A percentile compares a stretch with the other conserved stretches of the same genome.
These are phyloP conservation scores for Cladosporium sp. DNA, from an alignment of 2,329 filamentous ascomycete genomes.

Conservation along the genomic window DNA sequence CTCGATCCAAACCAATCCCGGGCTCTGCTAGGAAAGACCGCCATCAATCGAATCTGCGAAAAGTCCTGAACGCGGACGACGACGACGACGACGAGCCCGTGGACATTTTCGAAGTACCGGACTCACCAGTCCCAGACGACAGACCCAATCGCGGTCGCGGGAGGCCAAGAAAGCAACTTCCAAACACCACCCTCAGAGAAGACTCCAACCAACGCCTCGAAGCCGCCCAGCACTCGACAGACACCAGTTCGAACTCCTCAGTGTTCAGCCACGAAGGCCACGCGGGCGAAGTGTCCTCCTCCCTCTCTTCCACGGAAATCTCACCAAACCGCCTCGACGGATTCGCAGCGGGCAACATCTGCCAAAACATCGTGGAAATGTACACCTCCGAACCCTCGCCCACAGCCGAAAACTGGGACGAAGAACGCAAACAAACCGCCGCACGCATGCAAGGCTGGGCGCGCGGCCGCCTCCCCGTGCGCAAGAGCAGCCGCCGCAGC, in stretches of 20 bases:
- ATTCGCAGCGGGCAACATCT: conserved; percentile 26
- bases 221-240: conserved; percentile 1
- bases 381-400: conserved; percentile 22
- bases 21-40: conserved; percentile 24
- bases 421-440: conserved; percentile 1
- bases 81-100: background rate
- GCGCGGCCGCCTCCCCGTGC: conserved; percentile 8
- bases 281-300: conserved; percentile 4
- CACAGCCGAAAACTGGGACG: conserved; percentile 3
- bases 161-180: conserved; percentile 20
- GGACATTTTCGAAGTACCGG: conserved; percentile 22
- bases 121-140: conserved; percentile 20
- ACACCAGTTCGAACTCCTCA: conserved; percentile 12
- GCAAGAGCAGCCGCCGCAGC: conserved; percentile 6
- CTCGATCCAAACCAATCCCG: background rate
- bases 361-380: conserved; percentile 29
- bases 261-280: conserved; percentile 9
- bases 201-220: background rate
- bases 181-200: background rate
- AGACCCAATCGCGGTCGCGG: conserved; percentile 21
- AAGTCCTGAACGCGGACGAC: conserved; percentile 24
- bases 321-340: conserved; percentile 19
- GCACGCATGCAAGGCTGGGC: background rate
- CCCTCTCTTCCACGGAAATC: conserved; percentile 3
- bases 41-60: conserved; percentile 24